A percentile compares a stretch with the other conserved stretches of the same genome.
Conservation (phyloP, 129 eudicot genomes). For the Ambrosia artemisiifolia region DNA sequence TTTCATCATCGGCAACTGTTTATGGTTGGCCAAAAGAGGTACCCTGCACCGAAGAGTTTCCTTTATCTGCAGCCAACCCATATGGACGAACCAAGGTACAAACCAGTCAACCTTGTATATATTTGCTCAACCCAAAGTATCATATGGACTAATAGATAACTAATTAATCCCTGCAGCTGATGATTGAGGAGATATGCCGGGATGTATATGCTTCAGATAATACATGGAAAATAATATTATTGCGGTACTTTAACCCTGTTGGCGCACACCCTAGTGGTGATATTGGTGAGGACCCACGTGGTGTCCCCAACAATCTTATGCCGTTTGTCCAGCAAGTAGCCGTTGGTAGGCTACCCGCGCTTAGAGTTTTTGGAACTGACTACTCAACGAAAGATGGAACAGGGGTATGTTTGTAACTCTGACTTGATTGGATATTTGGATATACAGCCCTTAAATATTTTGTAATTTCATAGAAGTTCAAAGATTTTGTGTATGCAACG, state of each 20-base stretch:
- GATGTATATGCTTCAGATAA: constrained; percentile 63
- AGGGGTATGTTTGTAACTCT: constrained; percentile 54
- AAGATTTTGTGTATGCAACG: neutral
- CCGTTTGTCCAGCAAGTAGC: constrained; percentile 99
- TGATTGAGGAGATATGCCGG: constrained; percentile 93
- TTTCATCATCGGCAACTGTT: constrained; percentile 85
- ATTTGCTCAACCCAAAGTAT: constrained; percentile 15
- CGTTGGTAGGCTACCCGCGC: constrained; percentile 77
- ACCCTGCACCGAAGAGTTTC: constrained; percentile 83
- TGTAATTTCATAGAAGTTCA: neutral
- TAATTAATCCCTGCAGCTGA: constrained; percentile 48
- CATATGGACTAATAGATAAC: neutral
- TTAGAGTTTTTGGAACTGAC: constrained; percentile 84
- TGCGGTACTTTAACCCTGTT: constrained; percentile 95
- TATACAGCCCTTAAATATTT: neutral
- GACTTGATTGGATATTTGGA: neutral
- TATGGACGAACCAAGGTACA: constrained; percentile 90
- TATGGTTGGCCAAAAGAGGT: constrained; percentile 91
- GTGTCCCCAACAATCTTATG: constrained; percentile 95
- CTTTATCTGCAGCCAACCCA: constrained; percentile 76
- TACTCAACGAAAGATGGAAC: constrained; percentile 89
- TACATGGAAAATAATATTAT: constrained; percentile 78
- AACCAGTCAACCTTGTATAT: neutral
- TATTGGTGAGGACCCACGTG: constrained; percentile 97
- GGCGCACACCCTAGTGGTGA: constrained; percentile 95